Evolutionary conservation across 257 asterid genomes (phyloP).

Genomic region (Nicotiana undulata): DNA sequence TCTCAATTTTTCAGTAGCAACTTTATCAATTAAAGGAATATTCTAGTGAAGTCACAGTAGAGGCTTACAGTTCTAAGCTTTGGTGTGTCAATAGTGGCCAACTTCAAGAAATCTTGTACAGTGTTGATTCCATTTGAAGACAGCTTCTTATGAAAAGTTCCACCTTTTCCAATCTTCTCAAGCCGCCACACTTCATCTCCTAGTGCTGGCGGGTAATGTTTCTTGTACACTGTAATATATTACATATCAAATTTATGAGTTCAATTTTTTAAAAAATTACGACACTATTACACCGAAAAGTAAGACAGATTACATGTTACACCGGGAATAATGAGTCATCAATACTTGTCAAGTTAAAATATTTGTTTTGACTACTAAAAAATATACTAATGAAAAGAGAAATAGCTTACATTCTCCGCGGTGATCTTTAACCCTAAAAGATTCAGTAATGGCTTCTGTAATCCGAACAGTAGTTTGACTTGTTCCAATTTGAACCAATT

Average conservation of each 20-base stretch:
- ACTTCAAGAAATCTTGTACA: conserved; percentile 66
- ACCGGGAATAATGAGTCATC: not conserved
- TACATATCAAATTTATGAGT: not conserved
- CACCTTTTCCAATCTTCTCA: conserved; percentile 69
- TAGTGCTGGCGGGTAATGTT: conserved; percentile 60
- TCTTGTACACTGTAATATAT: conserved; percentile 51
- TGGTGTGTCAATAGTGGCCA: conserved; percentile 23
- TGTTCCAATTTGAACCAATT: conserved; percentile 23
- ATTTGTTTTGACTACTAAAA: not conserved
- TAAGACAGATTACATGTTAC: not conserved
- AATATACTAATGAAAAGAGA: not conserved
- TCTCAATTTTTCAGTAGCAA: too few species aligned
- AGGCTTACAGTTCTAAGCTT: conserved; percentile 42
- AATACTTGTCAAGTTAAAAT: not conserved
- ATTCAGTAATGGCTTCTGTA: conserved; percentile 48
- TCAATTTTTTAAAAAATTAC: not conserved
- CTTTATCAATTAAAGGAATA: too few species aligned
- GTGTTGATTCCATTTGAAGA: conserved; percentile 31
- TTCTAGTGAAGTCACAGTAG: not conserved
- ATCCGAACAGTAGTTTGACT: conserved; percentile 8
- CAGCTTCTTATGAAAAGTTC: conserved; percentile 50
- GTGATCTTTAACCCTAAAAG: conserved; percentile 68
- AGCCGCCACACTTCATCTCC: conserved; percentile 68
- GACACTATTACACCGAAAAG: not conserved
- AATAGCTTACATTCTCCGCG: conserved; percentile 65